phyloP scores from a whole-genome alignment of 1,284 basidiomycete species.

The Rhodotorula sp. region DNA sequence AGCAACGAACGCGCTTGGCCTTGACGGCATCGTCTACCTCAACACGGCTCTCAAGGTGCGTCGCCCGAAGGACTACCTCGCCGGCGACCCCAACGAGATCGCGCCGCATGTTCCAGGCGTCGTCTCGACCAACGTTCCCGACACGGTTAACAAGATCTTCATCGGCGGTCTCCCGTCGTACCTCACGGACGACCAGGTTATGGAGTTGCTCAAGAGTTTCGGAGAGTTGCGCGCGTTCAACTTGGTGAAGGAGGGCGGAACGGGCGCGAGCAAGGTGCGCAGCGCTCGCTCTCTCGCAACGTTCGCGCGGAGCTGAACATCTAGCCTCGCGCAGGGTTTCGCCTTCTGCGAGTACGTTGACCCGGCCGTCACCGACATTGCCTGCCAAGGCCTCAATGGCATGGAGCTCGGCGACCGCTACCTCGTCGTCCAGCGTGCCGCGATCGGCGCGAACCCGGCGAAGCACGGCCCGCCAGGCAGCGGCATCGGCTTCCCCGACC shows the following conservation, averaged over 20 bases:
- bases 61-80: conserved; percentile 90
- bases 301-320: not conserved
- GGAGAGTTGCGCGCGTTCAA: conserved; percentile 98
- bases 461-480: conserved; percentile 65
- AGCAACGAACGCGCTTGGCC: conserved; percentile 91
- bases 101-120: conserved; percentile 84
- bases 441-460: conserved; percentile 55
- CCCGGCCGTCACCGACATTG: conserved; percentile 81
- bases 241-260: conserved; percentile 88
- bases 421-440: conserved; percentile 93
- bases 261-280: conserved; percentile 79
- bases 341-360: conserved; percentile 99
- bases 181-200: conserved; percentile 94
- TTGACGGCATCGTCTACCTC: conserved; percentile 94
- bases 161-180: conserved; percentile 94
- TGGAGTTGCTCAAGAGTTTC: conserved; percentile 94
- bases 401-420: conserved; percentile 98
- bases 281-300: not conserved
- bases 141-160: conserved; percentile 97
- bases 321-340: conserved; percentile 67
- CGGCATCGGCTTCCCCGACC: conserved; percentile 25
- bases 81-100: conserved; percentile 58
- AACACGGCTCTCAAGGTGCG: conserved; percentile 90
- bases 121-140: conserved; percentile 93
- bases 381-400: conserved; percentile 91